Evolutionary conservation across 2,329 filamentous ascomycete species (phyloP).

Genomic region (Lachnellula suecica): DNA sequence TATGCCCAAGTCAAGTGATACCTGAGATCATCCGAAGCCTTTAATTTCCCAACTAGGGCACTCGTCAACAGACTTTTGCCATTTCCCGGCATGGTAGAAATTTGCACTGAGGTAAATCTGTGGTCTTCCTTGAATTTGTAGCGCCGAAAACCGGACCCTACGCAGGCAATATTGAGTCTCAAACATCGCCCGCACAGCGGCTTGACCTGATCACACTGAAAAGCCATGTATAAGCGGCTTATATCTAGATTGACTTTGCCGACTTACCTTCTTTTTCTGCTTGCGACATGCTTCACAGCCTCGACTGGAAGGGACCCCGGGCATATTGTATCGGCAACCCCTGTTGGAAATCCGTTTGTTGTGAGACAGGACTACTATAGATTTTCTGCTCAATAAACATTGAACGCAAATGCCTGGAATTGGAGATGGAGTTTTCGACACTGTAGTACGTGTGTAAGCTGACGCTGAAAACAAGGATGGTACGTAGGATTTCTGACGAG

Average conservation of each 20-base stretch:
- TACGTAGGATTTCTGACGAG: too few species aligned
- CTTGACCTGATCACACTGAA: neutral
- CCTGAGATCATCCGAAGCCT: neutral
- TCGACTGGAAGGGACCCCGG: slow-evolving; percentile 2
- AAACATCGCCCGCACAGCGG: slow-evolving; percentile 1
- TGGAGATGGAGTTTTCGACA: too few species aligned
- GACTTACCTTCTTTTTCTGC: slow-evolving; percentile 6
- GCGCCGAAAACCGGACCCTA: neutral
- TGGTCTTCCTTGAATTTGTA: slow-evolving; percentile 3
- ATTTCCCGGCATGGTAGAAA: neutral
- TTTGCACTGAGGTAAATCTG: neutral
- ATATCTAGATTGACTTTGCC: neutral
- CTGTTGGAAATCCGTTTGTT: too few species aligned
- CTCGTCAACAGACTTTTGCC: neutral
- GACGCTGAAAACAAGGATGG: too few species aligned
- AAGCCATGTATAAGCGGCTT: neutral
- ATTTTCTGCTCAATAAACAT: too few species aligned
- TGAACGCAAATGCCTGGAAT: too few species aligned
- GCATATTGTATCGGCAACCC: slow-evolving; percentile 1
- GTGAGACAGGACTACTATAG: too few species aligned
- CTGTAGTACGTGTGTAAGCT: too few species aligned
- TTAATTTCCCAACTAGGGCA: neutral
- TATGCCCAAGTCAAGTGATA: slow-evolving; percentile 2
- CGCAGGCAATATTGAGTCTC: neutral
- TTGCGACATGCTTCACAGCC: slow-evolving; percentile 8